A percentile compares a stretch with the other conserved stretches of the same genome.
phyloP scores from a whole-genome alignment of 768 basidiomycete genomes.

The Dacryopinax primogenitus region DNA sequence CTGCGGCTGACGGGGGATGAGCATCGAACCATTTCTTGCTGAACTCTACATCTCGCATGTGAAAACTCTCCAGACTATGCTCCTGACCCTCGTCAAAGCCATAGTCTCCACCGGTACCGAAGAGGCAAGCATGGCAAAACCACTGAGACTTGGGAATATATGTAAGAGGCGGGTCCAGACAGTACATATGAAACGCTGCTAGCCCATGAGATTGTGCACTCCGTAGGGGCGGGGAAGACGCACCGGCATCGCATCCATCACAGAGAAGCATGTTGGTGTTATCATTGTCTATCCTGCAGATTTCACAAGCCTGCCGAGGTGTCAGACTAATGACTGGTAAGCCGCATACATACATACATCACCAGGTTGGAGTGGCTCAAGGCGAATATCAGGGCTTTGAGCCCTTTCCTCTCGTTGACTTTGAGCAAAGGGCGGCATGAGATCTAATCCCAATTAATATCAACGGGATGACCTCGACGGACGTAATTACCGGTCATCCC shows the following conservation, averaged over 20 bases:
- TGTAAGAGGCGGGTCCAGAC: constrained; percentile 79
- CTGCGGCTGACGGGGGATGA: constrained; percentile 42
- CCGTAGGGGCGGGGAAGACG: constrained; percentile 19
- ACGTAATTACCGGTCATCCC: neutral
- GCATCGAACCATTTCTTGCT: constrained; percentile 75
- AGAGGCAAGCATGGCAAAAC: constrained; percentile 87
- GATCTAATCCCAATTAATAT: neutral
- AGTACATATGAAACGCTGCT: constrained; percentile 90
- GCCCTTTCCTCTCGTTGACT: neutral
- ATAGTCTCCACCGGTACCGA: constrained; percentile 86
- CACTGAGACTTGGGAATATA: constrained; percentile 86
- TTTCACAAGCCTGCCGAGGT: constrained; percentile 59
- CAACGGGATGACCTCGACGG: neutral
- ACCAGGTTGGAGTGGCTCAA: constrained; percentile 9
- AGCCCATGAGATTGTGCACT: constrained; percentile 17
- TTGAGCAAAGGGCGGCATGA: neutral
- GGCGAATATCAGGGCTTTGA: neutral
- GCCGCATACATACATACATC: constrained; percentile 19
- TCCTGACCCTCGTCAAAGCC: constrained; percentile 98
- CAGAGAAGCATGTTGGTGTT: constrained; percentile 87
- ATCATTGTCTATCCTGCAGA: constrained; percentile 79
- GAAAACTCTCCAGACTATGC: constrained; percentile 82
- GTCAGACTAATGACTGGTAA: constrained; percentile 15
- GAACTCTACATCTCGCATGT: constrained; percentile 81
- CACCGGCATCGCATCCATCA: constrained; percentile 74